Evolutionary conservation across 1,139 yeast species (phyloP).

Genomic region (Yamadazyma blattariae): DNA sequence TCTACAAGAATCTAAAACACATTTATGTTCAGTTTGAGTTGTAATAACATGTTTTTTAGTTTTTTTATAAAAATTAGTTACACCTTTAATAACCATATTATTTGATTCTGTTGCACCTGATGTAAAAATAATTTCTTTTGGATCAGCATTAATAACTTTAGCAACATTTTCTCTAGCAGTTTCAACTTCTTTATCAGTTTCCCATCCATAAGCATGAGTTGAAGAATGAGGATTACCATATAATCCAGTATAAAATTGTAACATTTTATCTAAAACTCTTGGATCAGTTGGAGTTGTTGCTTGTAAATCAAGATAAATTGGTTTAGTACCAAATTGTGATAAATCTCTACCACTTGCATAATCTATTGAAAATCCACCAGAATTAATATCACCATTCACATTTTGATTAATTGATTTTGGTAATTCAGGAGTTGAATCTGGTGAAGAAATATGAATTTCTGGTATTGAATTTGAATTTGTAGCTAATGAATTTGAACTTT

Average conservation of each 20-base stretch:
- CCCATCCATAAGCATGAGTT: constrained; percentile 99
- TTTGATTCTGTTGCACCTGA: constrained; percentile 98
- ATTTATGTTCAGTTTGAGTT: constrained; percentile 95
- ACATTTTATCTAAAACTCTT: constrained; percentile 90
- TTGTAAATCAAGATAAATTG: constrained; percentile 92
- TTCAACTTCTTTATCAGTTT: constrained; percentile 90
- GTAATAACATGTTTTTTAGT: constrained; percentile 93
- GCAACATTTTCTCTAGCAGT: constrained; percentile 82
- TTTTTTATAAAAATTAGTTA: constrained; percentile 85
- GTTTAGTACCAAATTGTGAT: constrained; percentile 62
- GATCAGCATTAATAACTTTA: constrained; percentile 82
- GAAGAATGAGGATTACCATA: constrained; percentile 98
- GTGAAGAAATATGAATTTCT: constrained; percentile 13
- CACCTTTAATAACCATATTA: constrained; percentile 93
- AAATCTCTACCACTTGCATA: constrained; percentile 48
- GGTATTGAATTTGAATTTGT: constrained; percentile 9
- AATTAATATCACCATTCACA: no score
- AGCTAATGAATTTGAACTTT: constrained; percentile 6
- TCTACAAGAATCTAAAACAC: constrained; percentile 94
- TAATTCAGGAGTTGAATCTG: constrained; percentile 22
- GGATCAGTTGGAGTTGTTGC: constrained; percentile 99
- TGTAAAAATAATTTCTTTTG: constrained; percentile 94
- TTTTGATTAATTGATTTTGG: constrained; percentile 29
- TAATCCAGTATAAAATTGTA: constrained; percentile 86
- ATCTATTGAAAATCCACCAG: constrained; percentile 20